Conservation (phyloP, 176 grass and related monocot species). For the Sorghum bicolor region Sorghum_bicolor_NCBIv3 NC_012871.2:65199001-65199500, state of each 20-base stretch:
- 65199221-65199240: not conserved
- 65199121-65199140: constrained; percentile 15
- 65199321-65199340: constrained; percentile 18
- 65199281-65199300: not conserved
- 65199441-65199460: not conserved
- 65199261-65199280: not conserved
- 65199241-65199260: not conserved
- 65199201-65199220: not conserved
- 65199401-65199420: not conserved
- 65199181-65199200: not conserved
- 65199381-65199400: not conserved
- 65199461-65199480: not conserved
- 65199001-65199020: not conserved
- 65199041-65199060: not conserved
- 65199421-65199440: constrained; percentile 12
- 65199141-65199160: not conserved
- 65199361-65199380: not conserved
- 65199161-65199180: constrained; percentile 25
- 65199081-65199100: not conserved
- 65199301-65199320: constrained; percentile 17
- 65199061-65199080: not conserved
- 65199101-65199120: not conserved
- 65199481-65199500: not conserved
- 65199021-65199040: not conserved
- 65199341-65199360: not conserved